phyloP scores from a whole-genome alignment of 768 basidiomycete species.

The Auricularia heimuer region DNA sequence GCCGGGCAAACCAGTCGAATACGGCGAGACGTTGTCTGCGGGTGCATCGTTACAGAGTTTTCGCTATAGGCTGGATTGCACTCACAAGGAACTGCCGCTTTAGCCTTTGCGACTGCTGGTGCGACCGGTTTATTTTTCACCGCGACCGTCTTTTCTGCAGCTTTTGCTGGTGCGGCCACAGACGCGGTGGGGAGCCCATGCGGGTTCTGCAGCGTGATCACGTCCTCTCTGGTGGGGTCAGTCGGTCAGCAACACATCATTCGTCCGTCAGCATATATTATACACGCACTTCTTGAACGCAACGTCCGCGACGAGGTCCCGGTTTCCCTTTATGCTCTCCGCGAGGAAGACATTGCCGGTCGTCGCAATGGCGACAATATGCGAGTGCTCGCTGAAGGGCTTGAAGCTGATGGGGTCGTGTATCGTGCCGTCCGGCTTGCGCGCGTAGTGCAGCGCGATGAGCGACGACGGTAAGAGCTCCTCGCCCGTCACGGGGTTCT shows the following conservation, averaged over 20 bases:
- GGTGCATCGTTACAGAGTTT: neutral
- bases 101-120: constrained; percentile 14
- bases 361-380: constrained; percentile 81
- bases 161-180: constrained; percentile 14
- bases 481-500: constrained; percentile 67
- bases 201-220: constrained; percentile 90
- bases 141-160: constrained; percentile 13
- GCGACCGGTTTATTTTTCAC: neutral
- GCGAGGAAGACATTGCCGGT: constrained; percentile 91
- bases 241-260: neutral
- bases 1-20: constrained; percentile 80
- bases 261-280: neutral
- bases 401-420: constrained; percentile 98
- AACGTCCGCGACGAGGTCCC: constrained; percentile 77
- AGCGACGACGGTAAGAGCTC: constrained; percentile 62
- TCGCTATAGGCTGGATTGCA: neutral
- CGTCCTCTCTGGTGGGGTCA: constrained; percentile 50
- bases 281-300: constrained; percentile 66
- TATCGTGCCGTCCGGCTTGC: constrained; percentile 77
- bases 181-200: constrained; percentile 57
- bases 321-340: constrained; percentile 79
- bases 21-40: constrained; percentile 83
- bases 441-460: constrained; percentile 69
- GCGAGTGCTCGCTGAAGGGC: constrained; percentile 91
- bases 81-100: constrained; percentile 60